These are phyloP conservation scores for Ampelocalamus luodianensis DNA, from an alignment of 176 grass and related monocot species.

Conservation along the genomic window DNA sequence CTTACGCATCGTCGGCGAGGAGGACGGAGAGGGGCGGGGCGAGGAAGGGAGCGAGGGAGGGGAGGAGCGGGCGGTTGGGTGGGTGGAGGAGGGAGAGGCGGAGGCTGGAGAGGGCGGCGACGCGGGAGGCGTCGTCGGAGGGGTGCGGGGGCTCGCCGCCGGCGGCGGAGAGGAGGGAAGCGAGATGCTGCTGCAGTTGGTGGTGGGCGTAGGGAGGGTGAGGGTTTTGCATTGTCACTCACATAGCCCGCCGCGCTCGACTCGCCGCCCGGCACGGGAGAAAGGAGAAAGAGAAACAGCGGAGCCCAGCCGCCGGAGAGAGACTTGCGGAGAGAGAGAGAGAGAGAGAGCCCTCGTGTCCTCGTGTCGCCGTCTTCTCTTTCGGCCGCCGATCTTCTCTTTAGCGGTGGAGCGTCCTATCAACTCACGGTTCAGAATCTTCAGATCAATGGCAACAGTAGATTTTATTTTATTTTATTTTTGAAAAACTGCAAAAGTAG, in stretches of 20 bases:
- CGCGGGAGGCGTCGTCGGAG: conserved; percentile 62
- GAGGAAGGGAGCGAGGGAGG: conserved; percentile 72
- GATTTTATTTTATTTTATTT: too few species aligned
- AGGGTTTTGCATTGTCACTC: conserved; percentile 70
- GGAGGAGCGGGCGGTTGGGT: conserved; percentile 73
- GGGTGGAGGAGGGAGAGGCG: conserved; percentile 84
- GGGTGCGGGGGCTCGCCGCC: conserved; percentile 48
- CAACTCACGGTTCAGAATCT: background rate
- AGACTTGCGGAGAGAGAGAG: background rate
- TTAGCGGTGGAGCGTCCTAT: background rate
- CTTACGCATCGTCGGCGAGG: conserved; percentile 63
- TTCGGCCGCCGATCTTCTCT: conserved; percentile 27
- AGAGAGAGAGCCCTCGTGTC: background rate
- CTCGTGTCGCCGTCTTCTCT: conserved; percentile 20
- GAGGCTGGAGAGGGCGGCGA: conserved; percentile 75
- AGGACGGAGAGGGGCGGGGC: conserved; percentile 62
- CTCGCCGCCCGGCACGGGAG: conserved; percentile 24
- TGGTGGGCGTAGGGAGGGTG: conserved; percentile 70
- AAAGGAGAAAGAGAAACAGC: background rate
- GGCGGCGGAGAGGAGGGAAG: conserved; percentile 77
- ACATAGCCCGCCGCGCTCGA: conserved; percentile 35
- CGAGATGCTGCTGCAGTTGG: conserved; percentile 89
- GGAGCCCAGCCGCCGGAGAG: conserved; percentile 11
- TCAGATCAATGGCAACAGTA: background rate
- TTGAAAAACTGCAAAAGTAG: background rate